Evolutionary conservation across 2,329 filamentous ascomycete genomes (phyloP), one percentile per base, ranked within the genome.

Genomic region (Hypoxylon sp.): DNA sequence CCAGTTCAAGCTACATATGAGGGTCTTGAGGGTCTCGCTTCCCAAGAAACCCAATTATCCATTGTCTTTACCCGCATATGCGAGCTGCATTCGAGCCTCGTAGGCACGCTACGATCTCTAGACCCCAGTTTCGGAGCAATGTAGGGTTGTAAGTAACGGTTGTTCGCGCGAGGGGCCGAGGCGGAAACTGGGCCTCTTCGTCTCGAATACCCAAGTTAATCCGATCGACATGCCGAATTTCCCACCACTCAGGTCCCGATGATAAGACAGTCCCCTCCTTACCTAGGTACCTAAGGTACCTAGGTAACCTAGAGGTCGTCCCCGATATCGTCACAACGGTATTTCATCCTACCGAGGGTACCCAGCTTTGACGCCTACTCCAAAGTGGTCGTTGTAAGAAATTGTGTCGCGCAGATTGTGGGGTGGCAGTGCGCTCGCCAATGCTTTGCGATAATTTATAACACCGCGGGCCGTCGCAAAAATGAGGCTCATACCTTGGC

Each of bases 191-290:
- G 8, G 41, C 41, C 19, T 46, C 41, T 47, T 47, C 17, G 41
- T 41, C 43, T 51, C 52, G 59, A 61, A 51, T 26, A 51, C n/a
- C n/a, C n/a, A n/a, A n/a, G 58, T 71, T 71, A 56, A 67, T 73
- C 69, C 71, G 70, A 56, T 52, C 41, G 24, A 26, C 49, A 24
- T 47, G 71, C 70, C 74, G 72, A 74, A 73, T 76, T 71, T 76
- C 73, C 77, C 77, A 76, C 77, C 72, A 79, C 73, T 77, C 61
- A 75, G 59, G 67, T 52, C 64, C 28, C 59, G 26, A 44, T 46
- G 63, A 66, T 66, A 66, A 57, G 43, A 17, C 7, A 32, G 44
- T 26, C 49, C 59, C 64, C 51, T 52, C n/a, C n/a, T n/a, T n/a
- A n/a, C n/a, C n/a, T n/a, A n/a, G n/a, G n/a, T n/a, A n/a, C n/a